Evolutionary conservation across 495 filamentous ascomycete genomes (phyloP).

Genomic region (Penicillium pulvis): DNA sequence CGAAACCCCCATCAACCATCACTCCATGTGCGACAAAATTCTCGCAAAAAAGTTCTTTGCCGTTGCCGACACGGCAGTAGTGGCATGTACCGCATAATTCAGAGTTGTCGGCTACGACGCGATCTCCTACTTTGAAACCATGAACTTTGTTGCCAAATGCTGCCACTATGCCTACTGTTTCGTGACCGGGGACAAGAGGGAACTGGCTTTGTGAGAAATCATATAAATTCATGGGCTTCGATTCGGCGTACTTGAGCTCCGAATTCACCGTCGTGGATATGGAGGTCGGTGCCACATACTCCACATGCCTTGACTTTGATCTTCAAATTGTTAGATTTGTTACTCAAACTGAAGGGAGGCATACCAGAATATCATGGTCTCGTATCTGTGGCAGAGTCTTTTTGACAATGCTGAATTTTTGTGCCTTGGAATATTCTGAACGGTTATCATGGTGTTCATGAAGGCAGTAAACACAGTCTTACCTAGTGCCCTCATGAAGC

Average conservation of each 20-base stretch:
- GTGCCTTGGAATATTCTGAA: conserved; percentile 1
- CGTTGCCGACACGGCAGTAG: conserved; percentile 72
- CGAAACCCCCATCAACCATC: conserved; percentile 67
- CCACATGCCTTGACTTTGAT: conserved; percentile 65
- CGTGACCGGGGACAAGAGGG: conserved; percentile 57
- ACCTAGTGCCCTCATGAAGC: not conserved
- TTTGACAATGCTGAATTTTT: conserved; percentile 1
- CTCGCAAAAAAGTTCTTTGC: conserved; percentile 69
- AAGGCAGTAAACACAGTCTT: not conserved
- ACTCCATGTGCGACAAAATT: conserved; percentile 69
- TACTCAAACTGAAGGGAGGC: not conserved
- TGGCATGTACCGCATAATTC: conserved; percentile 73
- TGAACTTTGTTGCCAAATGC: conserved; percentile 60
- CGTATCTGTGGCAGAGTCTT: not conserved
- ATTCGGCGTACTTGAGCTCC: conserved; percentile 53
- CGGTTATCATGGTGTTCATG: not conserved
- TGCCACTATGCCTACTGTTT: conserved; percentile 55
- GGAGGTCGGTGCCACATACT: conserved; percentile 67
- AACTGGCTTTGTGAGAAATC: conserved; percentile 37
- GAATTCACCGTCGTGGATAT: conserved; percentile 68
- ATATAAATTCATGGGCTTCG: not conserved
- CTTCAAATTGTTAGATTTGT: conserved; percentile 12
- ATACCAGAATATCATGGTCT: not conserved
- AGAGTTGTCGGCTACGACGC: conserved; percentile 57
- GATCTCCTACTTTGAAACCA: conserved; percentile 64